Conservation (phyloP, 495 filamentous ascomycete genomes). For the Aspergillus conjunctus region DNA sequence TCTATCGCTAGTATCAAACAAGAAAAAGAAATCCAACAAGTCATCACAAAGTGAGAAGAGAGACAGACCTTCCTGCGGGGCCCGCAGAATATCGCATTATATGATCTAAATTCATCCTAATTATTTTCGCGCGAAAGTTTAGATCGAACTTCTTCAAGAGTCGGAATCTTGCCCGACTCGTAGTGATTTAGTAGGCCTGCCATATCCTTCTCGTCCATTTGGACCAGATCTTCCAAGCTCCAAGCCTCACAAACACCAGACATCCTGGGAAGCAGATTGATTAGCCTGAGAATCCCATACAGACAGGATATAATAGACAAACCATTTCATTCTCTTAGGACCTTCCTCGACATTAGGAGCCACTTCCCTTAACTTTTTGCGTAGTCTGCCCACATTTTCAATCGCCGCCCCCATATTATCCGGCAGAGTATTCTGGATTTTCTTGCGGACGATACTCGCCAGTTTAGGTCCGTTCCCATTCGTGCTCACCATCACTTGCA, state of each 20-base stretch:
- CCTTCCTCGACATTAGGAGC: conserved; percentile 75
- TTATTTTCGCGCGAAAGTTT: not conserved
- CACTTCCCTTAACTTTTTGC: conserved; percentile 75
- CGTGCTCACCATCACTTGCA: conserved; percentile 98
- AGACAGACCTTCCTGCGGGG: not conserved
- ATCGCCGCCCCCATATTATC: conserved; percentile 79
- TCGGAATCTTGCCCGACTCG: conserved; percentile 47
- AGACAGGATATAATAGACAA: conserved; percentile 25
- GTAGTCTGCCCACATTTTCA: conserved; percentile 74
- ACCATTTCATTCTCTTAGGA: conserved; percentile 91
- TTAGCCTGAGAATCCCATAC: conserved; percentile 6
- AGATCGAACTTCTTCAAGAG: conserved; percentile 41
- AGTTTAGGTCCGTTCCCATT: conserved; percentile 95
- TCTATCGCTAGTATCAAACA: conserved; percentile 5
- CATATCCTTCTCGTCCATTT: conserved; percentile 86
- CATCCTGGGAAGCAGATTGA: conserved; percentile 60
- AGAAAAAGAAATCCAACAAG: not conserved
- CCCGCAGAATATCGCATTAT: not conserved
- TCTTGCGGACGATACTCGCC: conserved; percentile 80
- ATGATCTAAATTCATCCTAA: not conserved
- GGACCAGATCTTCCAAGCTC: conserved; percentile 80
- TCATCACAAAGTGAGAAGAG: not conserved
- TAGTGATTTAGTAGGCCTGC: conserved; percentile 72
- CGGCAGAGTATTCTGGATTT: conserved; percentile 78
- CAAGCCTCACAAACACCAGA: conserved; percentile 86